Base-by-base conservation (phyloP, 805 yeast species). In the Spathaspora boniae region DNA sequence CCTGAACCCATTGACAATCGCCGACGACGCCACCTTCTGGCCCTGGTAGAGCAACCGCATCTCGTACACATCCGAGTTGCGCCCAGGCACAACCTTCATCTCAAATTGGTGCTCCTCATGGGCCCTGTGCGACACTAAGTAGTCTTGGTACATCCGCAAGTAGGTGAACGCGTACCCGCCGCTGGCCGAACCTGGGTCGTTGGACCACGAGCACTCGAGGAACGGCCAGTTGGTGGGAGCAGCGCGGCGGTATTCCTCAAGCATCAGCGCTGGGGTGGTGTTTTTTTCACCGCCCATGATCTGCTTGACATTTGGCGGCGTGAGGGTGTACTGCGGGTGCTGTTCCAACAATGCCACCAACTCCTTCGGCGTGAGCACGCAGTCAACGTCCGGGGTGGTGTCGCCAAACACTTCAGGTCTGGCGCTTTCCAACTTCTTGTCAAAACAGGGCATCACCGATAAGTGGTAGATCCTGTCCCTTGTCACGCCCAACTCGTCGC, bases 401-500 rank as follows among this genome's bases (percentile, higher is more conserved):
- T 42, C 52, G 4, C 46, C 58, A 14, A 60, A 68, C 34, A 70
- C 63, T 45, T 86, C 96, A 0, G 85, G 81, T 42, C 98, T 71
- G 3, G 95, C 88, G 18, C 96, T 93, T 62, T 93, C 98, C 27
- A 89, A 70, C 58, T 93, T 93, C 62, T 93, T 93, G 58, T 93
- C 98, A 56, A 93, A 93, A 50, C 98, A 91, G 2, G 98, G 98
- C 98, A 91, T 91, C 15, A 93, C 68, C 6, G 93, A 75, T 36
- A 93, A 60, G 56, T 91, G 97, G 53, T 86, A 93, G 0, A 88
- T 61, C 2, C 72, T 49, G 0, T 63, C 52, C 9, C 65, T 51
- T 12, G 53, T 15, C 57, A 61, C 46, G 4, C 33, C 31, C 6
- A 52, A 43, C 12, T 62, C 62, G n/a, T 44, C 33, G 2, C 70